Conservation (phyloP, 1,284 basidiomycete genomes). For the Polyporus tsugae region DNA sequence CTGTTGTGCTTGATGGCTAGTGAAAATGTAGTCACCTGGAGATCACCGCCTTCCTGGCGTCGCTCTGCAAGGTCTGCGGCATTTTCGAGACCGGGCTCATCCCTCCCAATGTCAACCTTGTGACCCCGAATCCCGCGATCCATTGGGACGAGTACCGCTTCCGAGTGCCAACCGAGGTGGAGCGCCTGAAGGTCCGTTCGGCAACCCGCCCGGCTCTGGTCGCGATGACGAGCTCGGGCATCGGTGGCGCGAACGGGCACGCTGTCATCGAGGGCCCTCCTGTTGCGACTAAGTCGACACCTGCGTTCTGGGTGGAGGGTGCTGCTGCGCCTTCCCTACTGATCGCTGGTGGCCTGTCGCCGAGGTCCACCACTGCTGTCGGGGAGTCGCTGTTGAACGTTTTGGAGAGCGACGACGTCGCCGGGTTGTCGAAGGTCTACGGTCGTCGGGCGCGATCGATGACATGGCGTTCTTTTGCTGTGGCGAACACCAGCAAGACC, state of each 20-base stretch:
- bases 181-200: constrained; percentile 32
- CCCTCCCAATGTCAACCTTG: constrained; percentile 51
- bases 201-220: constrained; percentile 39
- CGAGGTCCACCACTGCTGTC: constrained; percentile 33
- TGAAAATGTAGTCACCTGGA: constrained; percentile 44
- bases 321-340: constrained; percentile 38
- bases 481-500: constrained; percentile 8
- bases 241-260: constrained; percentile 54
- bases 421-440: constrained; percentile 29
- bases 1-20: background rate
- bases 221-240: constrained; percentile 52
- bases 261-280: constrained; percentile 47
- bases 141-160: constrained; percentile 45
- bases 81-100: constrained; percentile 47
- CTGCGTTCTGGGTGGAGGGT: constrained; percentile 11
- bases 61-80: constrained; percentile 47
- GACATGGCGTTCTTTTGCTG: constrained; percentile 44
- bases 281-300: background rate
- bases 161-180: constrained; percentile 34
- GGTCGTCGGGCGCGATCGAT: constrained; percentile 44
- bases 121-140: constrained; percentile 46
- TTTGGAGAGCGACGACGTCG: constrained; percentile 13
- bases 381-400: constrained; percentile 6
- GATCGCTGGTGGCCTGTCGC: constrained; percentile 46
- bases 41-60: constrained; percentile 49